Evolutionary conservation across 179 eudicot genomes (phyloP).

Genomic region (Heliamphora pulchella): DNA sequence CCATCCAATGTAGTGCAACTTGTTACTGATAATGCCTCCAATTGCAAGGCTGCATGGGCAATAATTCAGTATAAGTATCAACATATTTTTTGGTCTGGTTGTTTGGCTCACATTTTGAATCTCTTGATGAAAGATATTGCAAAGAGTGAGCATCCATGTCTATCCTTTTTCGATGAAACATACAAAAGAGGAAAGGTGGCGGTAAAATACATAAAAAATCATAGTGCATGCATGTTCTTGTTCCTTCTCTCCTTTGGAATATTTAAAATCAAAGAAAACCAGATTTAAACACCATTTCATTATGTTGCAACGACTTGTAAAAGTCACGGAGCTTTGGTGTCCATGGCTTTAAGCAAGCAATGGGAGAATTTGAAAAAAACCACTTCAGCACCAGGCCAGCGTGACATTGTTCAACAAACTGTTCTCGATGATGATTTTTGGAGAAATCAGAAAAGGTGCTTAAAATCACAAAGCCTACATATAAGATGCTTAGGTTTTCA

Average conservation of each 20-base stretch:
- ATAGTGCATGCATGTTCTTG: neutral
- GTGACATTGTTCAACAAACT: neutral
- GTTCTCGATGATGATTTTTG: conserved; percentile 1
- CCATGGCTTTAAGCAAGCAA: neutral
- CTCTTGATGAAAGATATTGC: conserved; percentile 5
- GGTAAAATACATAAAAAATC: neutral
- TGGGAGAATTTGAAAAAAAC: neutral
- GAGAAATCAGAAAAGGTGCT: neutral
- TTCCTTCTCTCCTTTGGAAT: neutral
- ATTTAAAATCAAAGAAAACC: neutral
- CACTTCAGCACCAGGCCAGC: neutral
- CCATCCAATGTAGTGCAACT: no score
- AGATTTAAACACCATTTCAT: neutral
- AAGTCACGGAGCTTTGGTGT: neutral
- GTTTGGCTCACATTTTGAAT: neutral
- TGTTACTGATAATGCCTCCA: no score
- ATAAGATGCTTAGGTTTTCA: neutral
- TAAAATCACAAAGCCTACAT: neutral
- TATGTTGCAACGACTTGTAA: neutral
- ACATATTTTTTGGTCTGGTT: neutral
- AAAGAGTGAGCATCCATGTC: neutral
- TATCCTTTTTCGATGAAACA: neutral
- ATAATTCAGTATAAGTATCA: neutral
- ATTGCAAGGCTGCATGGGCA: neutral
- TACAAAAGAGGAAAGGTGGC: neutral